Percentiles rank a stretch among this genome's conserved stretches.
Evolutionary conservation across 768 basidiomycete species (phyloP).

Genomic region (Lyophyllum atratum): DNA sequence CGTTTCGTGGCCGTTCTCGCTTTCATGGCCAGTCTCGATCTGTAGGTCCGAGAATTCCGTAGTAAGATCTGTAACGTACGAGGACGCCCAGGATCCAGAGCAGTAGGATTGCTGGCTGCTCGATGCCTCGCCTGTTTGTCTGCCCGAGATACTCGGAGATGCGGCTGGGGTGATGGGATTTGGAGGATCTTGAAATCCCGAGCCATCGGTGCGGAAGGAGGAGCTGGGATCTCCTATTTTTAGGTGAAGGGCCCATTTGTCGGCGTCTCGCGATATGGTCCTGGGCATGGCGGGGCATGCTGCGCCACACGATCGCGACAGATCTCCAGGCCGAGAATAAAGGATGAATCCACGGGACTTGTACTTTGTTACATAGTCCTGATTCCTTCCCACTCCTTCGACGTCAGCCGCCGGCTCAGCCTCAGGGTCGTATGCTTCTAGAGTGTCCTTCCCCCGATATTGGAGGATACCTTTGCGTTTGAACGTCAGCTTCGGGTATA

Average conservation of each 20-base stretch:
- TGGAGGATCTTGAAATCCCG: neutral
- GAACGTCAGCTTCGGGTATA: slow-evolving; percentile 11
- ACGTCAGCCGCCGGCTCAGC: neutral
- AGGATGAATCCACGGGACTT: slow-evolving; percentile 12
- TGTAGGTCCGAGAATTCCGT: neutral
- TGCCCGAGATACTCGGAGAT: neutral
- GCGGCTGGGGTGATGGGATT: neutral
- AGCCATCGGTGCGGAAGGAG: neutral
- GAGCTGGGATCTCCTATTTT: neutral
- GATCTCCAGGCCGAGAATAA: slow-evolving; percentile 5
- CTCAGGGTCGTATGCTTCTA: slow-evolving; percentile 6
- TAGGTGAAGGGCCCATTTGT: slow-evolving; percentile 6
- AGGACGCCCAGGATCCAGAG: slow-evolving; percentile 5
- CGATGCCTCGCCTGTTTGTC: neutral
- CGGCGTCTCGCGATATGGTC: neutral
- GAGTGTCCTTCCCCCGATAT: neutral
- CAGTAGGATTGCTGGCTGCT: neutral
- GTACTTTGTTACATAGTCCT: slow-evolving; percentile 13
- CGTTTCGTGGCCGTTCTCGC: no score
- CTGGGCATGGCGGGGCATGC: slow-evolving; percentile 9
- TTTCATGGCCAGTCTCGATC: neutral
- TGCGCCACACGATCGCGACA: slow-evolving; percentile 10
- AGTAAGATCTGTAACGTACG: neutral
- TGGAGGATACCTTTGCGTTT: slow-evolving; percentile 12
- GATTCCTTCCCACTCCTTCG: neutral